Evolutionary conservation across 805 yeast genomes (phyloP).

Genomic region (Yarrowia phangngaensis): DNA sequence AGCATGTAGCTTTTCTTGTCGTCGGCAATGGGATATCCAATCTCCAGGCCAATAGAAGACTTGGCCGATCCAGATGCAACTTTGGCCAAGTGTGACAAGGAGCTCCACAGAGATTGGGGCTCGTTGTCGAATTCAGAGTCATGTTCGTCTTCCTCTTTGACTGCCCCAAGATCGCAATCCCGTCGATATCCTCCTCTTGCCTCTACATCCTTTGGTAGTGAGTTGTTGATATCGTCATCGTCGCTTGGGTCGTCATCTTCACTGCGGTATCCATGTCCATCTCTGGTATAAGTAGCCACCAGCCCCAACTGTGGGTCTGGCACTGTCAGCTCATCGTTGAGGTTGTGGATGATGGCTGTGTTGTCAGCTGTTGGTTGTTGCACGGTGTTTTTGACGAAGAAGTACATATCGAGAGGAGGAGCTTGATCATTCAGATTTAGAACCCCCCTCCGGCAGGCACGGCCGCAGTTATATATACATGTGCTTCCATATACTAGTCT

Average conservation of each 20-base stretch:
- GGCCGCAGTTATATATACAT: not conserved
- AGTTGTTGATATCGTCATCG: too few species aligned
- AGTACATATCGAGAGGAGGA: constrained; percentile 8
- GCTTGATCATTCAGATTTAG: too few species aligned
- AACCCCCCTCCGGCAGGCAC: too few species aligned
- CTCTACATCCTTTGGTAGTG: constrained; percentile 9
- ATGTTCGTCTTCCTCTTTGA: not conserved
- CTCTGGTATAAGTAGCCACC: constrained; percentile 7
- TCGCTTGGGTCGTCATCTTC: constrained; percentile 10
- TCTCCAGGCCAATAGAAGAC: constrained; percentile 4
- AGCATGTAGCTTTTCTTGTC: constrained; percentile 12
- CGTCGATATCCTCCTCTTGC: too few species aligned
- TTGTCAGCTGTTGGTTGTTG: not conserved
- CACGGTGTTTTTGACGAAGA: constrained; percentile 17
- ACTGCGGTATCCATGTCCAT: constrained; percentile 10
- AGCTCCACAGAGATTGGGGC: constrained; percentile 4
- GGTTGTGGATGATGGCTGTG: constrained; percentile 1
- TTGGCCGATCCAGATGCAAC: not conserved
- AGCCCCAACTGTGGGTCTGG: constrained; percentile 18
- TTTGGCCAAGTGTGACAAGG: constrained; percentile 3
- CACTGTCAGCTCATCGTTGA: constrained; percentile 18
- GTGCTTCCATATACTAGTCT: too few species aligned
- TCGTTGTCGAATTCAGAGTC: not conserved
- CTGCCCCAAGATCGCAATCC: not conserved
- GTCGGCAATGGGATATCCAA: constrained; percentile 15